phyloP scores from a whole-genome alignment of 2,329 filamentous ascomycete species.

The Neonectria hederae region DNA sequence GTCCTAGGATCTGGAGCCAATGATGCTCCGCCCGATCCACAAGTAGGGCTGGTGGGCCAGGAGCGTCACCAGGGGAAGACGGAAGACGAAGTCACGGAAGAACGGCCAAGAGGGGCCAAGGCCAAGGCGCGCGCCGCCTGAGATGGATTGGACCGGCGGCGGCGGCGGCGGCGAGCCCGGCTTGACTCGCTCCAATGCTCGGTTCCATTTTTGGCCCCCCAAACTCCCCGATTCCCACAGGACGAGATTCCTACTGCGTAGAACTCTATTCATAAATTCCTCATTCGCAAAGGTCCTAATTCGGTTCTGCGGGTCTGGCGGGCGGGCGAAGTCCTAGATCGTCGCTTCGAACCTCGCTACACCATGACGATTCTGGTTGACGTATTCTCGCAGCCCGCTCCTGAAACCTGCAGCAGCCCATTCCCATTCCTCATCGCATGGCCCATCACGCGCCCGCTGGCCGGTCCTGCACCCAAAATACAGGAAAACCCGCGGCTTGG shows the following conservation, averaged over 20 bases:
- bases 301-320: slow-evolving; percentile 17
- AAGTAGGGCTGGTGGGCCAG: slow-evolving; percentile 40
- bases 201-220: slow-evolving; percentile 32
- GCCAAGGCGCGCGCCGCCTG: too few species aligned
- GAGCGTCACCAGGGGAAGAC: slow-evolving; percentile 22
- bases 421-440: neutral
- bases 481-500: neutral
- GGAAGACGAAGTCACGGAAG: neutral
- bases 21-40: slow-evolving; percentile 38
- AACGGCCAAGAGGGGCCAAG: neutral
- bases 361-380: slow-evolving; percentile 20
- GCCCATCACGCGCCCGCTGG: neutral
- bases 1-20: slow-evolving; percentile 27
- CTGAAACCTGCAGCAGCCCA: slow-evolving; percentile 26
- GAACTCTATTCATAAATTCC: slow-evolving; percentile 5
- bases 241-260: neutral
- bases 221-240: slow-evolving; percentile 2
- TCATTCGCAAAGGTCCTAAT: slow-evolving; percentile 14
- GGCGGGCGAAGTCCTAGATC: slow-evolving; percentile 28
- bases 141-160: neutral
- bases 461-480: neutral
- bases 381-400: slow-evolving; percentile 27
- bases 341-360: neutral
- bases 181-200: slow-evolving; percentile 39
- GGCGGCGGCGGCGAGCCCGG: slow-evolving; percentile 17